Base-by-base conservation (phyloP, 2,329 filamentous ascomycete genomes). In the Penicillium sp. region DNA sequence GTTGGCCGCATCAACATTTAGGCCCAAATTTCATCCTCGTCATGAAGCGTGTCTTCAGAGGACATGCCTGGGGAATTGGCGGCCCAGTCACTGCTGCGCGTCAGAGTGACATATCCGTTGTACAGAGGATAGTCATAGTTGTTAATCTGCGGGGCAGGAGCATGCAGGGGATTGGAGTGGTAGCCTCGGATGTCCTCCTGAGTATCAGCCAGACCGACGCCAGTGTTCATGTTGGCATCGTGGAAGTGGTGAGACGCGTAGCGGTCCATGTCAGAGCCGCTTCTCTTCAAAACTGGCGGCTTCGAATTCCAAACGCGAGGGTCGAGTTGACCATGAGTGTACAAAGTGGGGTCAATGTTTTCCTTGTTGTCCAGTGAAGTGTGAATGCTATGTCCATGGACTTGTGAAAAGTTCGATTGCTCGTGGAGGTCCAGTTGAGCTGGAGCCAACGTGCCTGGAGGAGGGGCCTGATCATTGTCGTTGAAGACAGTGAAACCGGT, bases 401-500 rank as follows among this genome's bases (percentile, higher is more conserved):
- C 60, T 22, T 59, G 56, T n/a, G 64, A 28, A 8, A 43, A 43
- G 43, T 67, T 63, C n/a, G 62, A 54, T 35, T 68, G 63, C 48
- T 60, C 63, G 34, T 70, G 59, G 48, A 69, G 63, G 34, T 68
- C 15, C 10, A 73, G 58, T 54, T 68, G 67, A 37, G 66, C 63
- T 17, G 64, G 63, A 39, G 60, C 63, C 54, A 67, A 41, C 14
- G 64, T 57, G 22, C 55, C 63, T 51, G 53, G 52, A 4, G 58
- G 34, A 22, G 38, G 63, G 50, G 41, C 47, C 28, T 61, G 49
- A 5, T 48, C 51, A n/a, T 64, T 55, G 31, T 65, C 64, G 25
- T 71, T 69, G 59, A 77, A 80, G 39, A 81, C 67, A 7, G 69
- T 57, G 57, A 80, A 72, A 4, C 67, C 71, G 50, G 66, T 62